Conservation (phyloP, 768 basidiomycete species). For the Boletellus sp. region DNA sequence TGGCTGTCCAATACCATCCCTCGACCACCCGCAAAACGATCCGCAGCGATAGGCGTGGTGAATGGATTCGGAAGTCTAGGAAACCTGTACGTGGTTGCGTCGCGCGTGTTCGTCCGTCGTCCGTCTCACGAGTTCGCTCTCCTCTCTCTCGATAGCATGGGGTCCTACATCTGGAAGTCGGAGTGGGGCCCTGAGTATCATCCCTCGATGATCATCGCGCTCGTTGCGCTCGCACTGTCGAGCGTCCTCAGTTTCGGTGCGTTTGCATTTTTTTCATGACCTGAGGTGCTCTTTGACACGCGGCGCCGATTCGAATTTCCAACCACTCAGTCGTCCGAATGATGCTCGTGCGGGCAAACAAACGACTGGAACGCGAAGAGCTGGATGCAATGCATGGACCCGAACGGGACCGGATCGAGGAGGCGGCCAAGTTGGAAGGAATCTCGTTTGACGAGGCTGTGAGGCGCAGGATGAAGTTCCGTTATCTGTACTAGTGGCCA, state of each 20-base stretch:
- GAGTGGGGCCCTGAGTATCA: conserved; percentile 61
- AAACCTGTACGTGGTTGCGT: conserved; percentile 42
- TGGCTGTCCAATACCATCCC: conserved; percentile 47
- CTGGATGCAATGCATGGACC: conserved; percentile 42
- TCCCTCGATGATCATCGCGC: conserved; percentile 55
- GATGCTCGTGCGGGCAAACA: conserved; percentile 48
- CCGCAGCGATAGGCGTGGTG: conserved; percentile 59
- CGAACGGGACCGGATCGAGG: conserved; percentile 48
- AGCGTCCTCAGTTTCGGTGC: conserved; percentile 36
- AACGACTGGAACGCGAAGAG: conserved; percentile 48
- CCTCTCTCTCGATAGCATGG: conserved; percentile 39
- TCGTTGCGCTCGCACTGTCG: conserved; percentile 34
- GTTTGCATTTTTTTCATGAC: background rate
- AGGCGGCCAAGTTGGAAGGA: conserved; percentile 57
- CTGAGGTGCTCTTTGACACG: no score
- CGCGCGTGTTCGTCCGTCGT: background rate
- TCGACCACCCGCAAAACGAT: conserved; percentile 52
- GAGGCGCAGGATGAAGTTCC: conserved; percentile 53
- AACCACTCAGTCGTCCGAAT: conserved; percentile 35
- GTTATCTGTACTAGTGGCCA: conserved; percentile 47
- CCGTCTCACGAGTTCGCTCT: no score
- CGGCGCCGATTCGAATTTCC: background rate
- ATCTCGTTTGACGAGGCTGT: conserved; percentile 59
- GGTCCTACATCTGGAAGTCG: conserved; percentile 60
- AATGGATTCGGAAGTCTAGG: conserved; percentile 60